Conservation (phyloP, 2,329 filamentous ascomycete species). For the Colletotrichum filicis region DNA sequence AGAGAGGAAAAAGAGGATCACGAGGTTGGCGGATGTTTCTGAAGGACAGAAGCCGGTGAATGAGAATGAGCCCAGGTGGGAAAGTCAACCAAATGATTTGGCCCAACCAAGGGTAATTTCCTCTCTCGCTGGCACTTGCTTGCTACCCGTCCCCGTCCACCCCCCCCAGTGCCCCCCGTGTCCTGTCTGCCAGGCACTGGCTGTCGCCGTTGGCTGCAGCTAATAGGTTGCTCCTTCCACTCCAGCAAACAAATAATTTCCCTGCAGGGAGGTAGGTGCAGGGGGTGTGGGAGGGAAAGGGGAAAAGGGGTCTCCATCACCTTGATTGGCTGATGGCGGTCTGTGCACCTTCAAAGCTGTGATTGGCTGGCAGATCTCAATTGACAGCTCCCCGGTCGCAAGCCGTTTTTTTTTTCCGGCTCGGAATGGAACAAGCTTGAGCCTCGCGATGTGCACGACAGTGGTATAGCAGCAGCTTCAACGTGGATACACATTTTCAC, state of each 20-base stretch:
- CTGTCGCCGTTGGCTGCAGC: conserved; percentile 32
- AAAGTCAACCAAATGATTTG: conserved; percentile 7
- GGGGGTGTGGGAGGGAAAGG: conserved; percentile 52
- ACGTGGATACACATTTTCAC: background rate
- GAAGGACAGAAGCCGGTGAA: conserved; percentile 37
- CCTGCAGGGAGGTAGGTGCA: conserved; percentile 51
- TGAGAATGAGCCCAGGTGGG: conserved; percentile 10
- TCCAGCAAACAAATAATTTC: conserved; percentile 63
- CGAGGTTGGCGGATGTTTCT: conserved; percentile 36
- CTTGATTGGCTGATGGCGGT: conserved; percentile 27
- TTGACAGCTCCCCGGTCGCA: conserved; percentile 28
- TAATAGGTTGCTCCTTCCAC: conserved; percentile 45
- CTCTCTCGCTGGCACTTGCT: conserved; percentile 44
- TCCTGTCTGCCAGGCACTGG: conserved; percentile 32
- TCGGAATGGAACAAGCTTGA: conserved; percentile 17
- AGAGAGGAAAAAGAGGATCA: conserved; percentile 23
- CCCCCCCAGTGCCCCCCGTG: conserved; percentile 8
- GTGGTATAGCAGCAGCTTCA: background rate
- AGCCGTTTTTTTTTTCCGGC: conserved; percentile 25
- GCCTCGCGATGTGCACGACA: conserved; percentile 24
- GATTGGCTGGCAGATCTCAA: conserved; percentile 36
- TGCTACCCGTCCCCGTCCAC: conserved; percentile 16
- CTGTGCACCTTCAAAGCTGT: conserved; percentile 24
- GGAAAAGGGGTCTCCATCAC: conserved; percentile 41
- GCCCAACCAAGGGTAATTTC: conserved; percentile 48